Evolutionary conservation across 2,329 filamentous ascomycete genomes (phyloP).

Genomic region (Hypoxylon sp.): DNA sequence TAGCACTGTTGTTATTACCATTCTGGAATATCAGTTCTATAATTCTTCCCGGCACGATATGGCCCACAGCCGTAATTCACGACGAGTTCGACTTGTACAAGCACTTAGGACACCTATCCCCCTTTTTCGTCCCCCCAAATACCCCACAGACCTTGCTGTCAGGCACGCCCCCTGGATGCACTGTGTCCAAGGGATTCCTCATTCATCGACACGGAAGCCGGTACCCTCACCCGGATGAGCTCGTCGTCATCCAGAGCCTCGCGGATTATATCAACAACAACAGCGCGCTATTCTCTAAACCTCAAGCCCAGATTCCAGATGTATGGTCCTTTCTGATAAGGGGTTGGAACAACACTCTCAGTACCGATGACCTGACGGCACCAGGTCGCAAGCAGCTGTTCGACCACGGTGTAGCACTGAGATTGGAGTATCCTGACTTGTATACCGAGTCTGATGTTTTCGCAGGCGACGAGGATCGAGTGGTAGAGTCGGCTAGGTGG

Average conservation of each 20-base stretch:
- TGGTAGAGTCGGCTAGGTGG: constrained; percentile 45
- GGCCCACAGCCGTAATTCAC: not conserved
- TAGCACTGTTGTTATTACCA: not conserved
- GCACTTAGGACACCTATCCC: constrained; percentile 46
- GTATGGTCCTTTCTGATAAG: constrained; percentile 39
- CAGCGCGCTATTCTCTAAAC: constrained; percentile 40
- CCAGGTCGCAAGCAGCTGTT: constrained; percentile 45
- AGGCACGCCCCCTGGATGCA: constrained; percentile 46
- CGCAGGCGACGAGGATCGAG: constrained; percentile 44
- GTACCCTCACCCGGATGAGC: constrained; percentile 42
- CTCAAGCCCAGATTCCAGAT: constrained; percentile 30
- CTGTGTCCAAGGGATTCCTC: constrained; percentile 43
- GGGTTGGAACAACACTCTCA: constrained; percentile 45
- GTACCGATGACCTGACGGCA: constrained; percentile 41
- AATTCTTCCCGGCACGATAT: not conserved
- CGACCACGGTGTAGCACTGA: constrained; percentile 45
- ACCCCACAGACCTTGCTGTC: constrained; percentile 38
- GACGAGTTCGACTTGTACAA: constrained; percentile 39
- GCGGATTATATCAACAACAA: constrained; percentile 44
- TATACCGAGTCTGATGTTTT: constrained; percentile 40
- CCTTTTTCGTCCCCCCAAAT: constrained; percentile 45
- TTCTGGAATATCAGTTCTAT: not conserved
- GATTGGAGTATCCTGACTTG: constrained; percentile 40
- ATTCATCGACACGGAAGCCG: constrained; percentile 47
- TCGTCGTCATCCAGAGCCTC: constrained; percentile 39